phyloP scores from a whole-genome alignment of 164 flowering plant species.

The Nymphaea thermarum region DNA sequence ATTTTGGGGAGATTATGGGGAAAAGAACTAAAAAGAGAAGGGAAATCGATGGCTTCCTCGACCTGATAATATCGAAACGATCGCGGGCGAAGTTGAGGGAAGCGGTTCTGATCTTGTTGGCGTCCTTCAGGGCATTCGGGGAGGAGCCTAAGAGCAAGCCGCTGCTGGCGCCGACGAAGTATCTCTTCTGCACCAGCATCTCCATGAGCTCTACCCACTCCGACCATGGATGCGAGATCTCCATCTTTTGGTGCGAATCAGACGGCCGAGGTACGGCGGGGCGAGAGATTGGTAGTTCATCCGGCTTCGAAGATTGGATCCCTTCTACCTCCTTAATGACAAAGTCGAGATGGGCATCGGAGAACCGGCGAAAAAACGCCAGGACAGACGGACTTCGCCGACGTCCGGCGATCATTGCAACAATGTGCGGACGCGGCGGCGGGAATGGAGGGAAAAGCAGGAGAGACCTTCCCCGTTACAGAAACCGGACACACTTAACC shows the following conservation, averaged over 20 bases:
- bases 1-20: too few species aligned
- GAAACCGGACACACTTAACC: too few species aligned
- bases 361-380: background rate
- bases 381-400: background rate
- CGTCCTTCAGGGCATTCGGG: conserved; percentile 34
- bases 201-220: conserved; percentile 77
- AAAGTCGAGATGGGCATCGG: background rate
- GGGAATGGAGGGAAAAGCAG: too few species aligned
- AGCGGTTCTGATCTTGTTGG: conserved; percentile 55
- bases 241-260: conserved; percentile 6
- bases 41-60: background rate
- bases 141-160: conserved; percentile 21
- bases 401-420: background rate
- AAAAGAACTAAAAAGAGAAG: background rate
- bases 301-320: background rate
- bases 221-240: conserved; percentile 54
- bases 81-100: conserved; percentile 68
- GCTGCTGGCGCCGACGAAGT: conserved; percentile 19
- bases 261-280: background rate
- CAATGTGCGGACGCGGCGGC: too few species aligned
- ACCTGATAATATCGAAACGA: conserved; percentile 50
- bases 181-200: conserved; percentile 31
- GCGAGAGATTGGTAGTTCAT: background rate
- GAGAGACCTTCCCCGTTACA: too few species aligned
- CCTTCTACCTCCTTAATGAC: background rate